These are phyloP conservation scores for Suillus tomentosus DNA, from an alignment of 768 basidiomycete species.

Conservation along the genomic window DNA sequence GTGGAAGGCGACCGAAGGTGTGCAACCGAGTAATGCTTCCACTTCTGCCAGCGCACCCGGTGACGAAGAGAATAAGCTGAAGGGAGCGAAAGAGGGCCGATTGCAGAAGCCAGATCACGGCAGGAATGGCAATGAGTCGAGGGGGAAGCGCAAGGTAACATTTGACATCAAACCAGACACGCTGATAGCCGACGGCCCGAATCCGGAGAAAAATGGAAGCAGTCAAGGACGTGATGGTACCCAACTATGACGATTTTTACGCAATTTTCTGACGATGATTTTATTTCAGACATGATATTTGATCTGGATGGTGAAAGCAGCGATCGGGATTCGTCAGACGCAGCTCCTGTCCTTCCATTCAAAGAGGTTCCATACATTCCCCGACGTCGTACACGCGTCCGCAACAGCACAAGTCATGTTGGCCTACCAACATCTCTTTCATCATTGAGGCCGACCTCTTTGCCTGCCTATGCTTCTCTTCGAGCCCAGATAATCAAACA, in stretches of 20 bases:
- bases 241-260: conserved; percentile 17
- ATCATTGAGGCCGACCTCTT: conserved; percentile 62
- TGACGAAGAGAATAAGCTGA: conserved; percentile 8
- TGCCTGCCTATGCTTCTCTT: conserved; percentile 66
- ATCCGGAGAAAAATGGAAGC: conserved; percentile 35
- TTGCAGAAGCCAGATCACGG: conserved; percentile 23
- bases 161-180: conserved; percentile 68
- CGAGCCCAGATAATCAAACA: conserved; percentile 30
- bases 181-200: conserved; percentile 45
- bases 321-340: conserved; percentile 33
- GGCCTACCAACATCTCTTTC: conserved; percentile 60
- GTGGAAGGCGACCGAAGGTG: conserved; percentile 11
- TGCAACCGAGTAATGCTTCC: conserved; percentile 17
- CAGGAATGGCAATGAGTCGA: conserved; percentile 38
- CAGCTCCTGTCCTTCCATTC: conserved; percentile 40
- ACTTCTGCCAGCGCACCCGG: conserved; percentile 17
- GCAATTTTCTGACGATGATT: background rate
- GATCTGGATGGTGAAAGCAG: conserved; percentile 60
- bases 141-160: conserved; percentile 68
- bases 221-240: conserved; percentile 39
- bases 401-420: conserved; percentile 31
- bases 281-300: conserved; percentile 62
- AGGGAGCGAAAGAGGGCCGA: conserved; percentile 19
- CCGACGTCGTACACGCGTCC: conserved; percentile 28
- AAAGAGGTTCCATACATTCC: conserved; percentile 29